Conservation (phyloP, 108 stramenopile species). For the Cyclotella cryptica region DNA sequence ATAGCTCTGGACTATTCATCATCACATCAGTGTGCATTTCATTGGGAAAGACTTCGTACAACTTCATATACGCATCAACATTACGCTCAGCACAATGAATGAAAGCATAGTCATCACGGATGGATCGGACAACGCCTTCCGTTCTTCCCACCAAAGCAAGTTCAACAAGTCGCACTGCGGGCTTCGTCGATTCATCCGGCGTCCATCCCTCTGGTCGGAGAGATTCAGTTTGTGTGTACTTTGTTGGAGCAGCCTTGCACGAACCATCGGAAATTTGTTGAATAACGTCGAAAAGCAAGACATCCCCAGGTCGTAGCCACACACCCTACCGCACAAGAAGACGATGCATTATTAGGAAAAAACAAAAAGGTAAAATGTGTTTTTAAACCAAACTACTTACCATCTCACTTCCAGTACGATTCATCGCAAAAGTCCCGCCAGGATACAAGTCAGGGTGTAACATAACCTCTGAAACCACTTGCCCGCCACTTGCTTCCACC, state of each 20-base stretch:
- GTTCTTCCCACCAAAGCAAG: conserved; percentile 61
- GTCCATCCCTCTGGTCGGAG: conserved; percentile 14
- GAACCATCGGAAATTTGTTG: conserved; percentile 65
- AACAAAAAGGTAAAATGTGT: neutral
- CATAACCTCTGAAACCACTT: conserved; percentile 51
- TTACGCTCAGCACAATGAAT: conserved; percentile 76
- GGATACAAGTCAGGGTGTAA: conserved; percentile 66
- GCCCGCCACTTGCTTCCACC: conserved; percentile 32
- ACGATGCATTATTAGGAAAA: neutral
- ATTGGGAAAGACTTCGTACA: conserved; percentile 72
- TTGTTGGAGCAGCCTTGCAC: conserved; percentile 68
- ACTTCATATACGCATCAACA: conserved; percentile 79
- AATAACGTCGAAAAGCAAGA: conserved; percentile 78
- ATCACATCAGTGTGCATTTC: conserved; percentile 69
- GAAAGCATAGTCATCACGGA: conserved; percentile 79
- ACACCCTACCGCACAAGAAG: conserved; percentile 25
- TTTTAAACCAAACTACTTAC: neutral
- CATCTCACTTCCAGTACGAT: conserved; percentile 36
- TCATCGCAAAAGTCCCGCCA: conserved; percentile 67
- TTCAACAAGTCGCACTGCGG: conserved; percentile 55
- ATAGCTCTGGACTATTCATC: conserved; percentile 15
- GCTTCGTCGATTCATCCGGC: conserved; percentile 22
- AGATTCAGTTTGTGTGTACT: conserved; percentile 22
- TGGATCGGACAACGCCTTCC: conserved; percentile 71
- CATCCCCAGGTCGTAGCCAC: conserved; percentile 78